Evolutionary conservation across 352 stramenopile genomes (phyloP), one percentile per base, ranked within the genome.

Genomic region (Phytopythium chamaehyphon): DNA sequence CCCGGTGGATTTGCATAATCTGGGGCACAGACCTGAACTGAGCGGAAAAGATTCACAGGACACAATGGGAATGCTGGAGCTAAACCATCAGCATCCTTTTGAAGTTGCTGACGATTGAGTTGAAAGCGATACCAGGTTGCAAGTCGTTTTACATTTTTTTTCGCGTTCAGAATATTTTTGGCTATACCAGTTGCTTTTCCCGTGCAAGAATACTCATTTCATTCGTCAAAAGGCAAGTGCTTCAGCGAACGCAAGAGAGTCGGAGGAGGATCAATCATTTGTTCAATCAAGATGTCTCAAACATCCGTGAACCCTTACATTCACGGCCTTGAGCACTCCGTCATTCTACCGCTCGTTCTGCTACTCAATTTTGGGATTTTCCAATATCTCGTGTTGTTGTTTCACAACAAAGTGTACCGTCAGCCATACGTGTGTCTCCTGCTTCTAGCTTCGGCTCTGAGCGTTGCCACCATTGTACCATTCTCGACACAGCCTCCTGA

Each of bases 361-460:
- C 44, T 72, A 16, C 40, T 58, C 31, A 72, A 72, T 48, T 62
- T 63, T 11, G 55, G 46, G n/a, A 48, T 69, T 46, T 72, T 69
- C 45, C 59, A 72, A 40, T 72, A 72, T 33, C 49, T 72, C 43
- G 38, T 69, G 26, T 43, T 68, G 35, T 55, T 71, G 12, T 68
- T 66, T 31, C 59, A 66, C 51, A 40, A 46, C 35, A 61, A 62
- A 31, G 51, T 24, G 16, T 49, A 48, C 31, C 43, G 59, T 2
- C 50, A 71, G 31, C 45, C 50, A 10, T 61, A 64, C 37, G 49
- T 69, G 28, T 31, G 61, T 40, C 44, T 61, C 11, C 35, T 69
- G 11, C 40, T 71, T 4, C 14, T 62, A 19, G 43, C 40, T 14
- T 49, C 62, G 1, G 33, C 11, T 6, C 15, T 66, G 18, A 43